phyloP scores from a whole-genome alignment of 140 eudicot genomes.

The Anethum foeniculum region DNA sequence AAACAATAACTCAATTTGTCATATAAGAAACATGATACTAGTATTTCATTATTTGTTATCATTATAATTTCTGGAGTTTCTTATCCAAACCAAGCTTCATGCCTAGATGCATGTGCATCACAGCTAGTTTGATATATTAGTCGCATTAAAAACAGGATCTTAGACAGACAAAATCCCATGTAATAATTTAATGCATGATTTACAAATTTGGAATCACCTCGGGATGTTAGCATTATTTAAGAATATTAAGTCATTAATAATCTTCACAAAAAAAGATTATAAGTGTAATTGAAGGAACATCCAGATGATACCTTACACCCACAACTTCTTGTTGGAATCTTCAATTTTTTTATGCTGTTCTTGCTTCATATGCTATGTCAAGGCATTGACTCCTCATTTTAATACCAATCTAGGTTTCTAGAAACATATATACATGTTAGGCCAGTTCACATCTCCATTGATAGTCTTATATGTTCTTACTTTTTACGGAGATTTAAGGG shows the following conservation, averaged over 20 bases:
- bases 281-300: constrained; percentile 15
- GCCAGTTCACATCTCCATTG: background rate
- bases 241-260: background rate
- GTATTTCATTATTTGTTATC: background rate
- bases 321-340: constrained; percentile 23
- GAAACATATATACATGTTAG: background rate
- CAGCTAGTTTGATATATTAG: constrained; percentile 4
- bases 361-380: constrained; percentile 14
- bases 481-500: background rate
- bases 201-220: constrained; percentile 3
- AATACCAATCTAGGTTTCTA: background rate
- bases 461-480: no score
- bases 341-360: constrained; percentile 17
- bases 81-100: constrained; percentile 6
- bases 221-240: constrained; percentile 13
- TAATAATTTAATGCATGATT: constrained; percentile 8
- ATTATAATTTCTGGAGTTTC: background rate
- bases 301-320: constrained; percentile 16
- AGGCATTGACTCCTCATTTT: background rate
- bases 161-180: constrained; percentile 20
- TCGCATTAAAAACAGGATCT: constrained; percentile 16
- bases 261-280: background rate
- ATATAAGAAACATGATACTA: background rate
- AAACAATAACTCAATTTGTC: background rate
- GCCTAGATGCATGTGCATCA: constrained; percentile 17